Evolutionary conservation across 805 yeast genomes (phyloP).

Genomic region (Pichia nanzhaoensis): DNA sequence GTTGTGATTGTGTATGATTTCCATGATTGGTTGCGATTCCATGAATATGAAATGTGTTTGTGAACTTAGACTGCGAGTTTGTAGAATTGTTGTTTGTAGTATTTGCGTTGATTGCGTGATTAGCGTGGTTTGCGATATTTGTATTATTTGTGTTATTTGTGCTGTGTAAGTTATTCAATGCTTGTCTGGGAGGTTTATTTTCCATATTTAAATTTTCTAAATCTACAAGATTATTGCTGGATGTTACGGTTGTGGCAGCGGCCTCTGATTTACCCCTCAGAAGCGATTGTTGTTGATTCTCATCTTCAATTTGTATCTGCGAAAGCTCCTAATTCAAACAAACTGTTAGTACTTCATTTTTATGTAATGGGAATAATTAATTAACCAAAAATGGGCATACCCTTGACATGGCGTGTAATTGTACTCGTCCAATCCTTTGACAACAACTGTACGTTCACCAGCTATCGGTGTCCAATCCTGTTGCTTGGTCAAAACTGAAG

Average conservation of each 20-base stretch:
- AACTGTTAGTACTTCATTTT: neutral
- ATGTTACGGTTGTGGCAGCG: conserved; percentile 13
- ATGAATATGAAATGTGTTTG: conserved; percentile 9
- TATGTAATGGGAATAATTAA: conserved; percentile 2
- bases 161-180: conserved; percentile 3
- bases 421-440: no score
- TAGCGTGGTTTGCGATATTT: neutral
- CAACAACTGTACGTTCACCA: no score
- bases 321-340: conserved; percentile 16
- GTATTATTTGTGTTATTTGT: neutral
- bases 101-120: neutral
- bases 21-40: conserved; percentile 4
- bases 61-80: conserved; percentile 12
- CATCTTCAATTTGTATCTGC: conserved; percentile 28
- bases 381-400: neutral
- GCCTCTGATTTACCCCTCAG: conserved; percentile 6
- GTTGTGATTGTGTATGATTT: conserved; percentile 4
- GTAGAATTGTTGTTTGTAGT: neutral
- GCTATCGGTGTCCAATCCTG: no score
- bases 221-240: conserved; percentile 3
- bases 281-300: conserved; percentile 20
- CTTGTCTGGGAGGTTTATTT: conserved; percentile 3
- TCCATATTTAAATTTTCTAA: neutral
- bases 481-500: no score
- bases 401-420: neutral